Conservation (phyloP, 768 basidiomycete species). For the Lactarius hatsudake region DNA sequence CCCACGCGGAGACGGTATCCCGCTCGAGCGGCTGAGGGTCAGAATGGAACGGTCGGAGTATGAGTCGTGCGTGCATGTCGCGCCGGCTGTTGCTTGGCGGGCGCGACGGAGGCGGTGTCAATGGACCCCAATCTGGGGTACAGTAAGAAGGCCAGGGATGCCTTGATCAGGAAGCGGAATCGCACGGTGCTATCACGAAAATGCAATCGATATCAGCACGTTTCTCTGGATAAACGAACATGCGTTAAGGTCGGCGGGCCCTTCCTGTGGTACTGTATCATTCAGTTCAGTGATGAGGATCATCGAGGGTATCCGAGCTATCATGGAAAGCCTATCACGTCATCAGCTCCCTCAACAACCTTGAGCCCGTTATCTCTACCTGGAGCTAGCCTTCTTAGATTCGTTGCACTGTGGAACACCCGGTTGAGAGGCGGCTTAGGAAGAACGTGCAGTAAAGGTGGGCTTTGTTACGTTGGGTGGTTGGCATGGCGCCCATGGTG, state of each 20-base stretch:
- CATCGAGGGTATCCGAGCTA: neutral
- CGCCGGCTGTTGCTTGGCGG: constrained; percentile 31
- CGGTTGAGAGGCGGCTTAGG: neutral
- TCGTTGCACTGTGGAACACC: neutral
- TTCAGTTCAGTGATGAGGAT: neutral
- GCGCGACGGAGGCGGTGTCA: neutral
- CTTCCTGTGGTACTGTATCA: neutral
- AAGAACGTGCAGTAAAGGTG: too few relatives aligned
- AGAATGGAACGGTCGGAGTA: constrained; percentile 70
- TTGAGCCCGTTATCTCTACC: too few relatives aligned
- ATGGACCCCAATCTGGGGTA: too few relatives aligned
- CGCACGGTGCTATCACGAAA: neutral
- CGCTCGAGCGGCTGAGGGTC: constrained; percentile 58
- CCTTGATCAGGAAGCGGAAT: too few relatives aligned
- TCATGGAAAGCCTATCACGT: constrained; percentile 6
- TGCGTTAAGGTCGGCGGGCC: neutral
- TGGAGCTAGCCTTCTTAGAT: neutral
- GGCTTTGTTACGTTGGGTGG: neutral
- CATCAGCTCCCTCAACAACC: constrained; percentile 27
- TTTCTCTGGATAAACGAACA: neutral
- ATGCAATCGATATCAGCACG: neutral
- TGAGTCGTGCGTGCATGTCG: constrained; percentile 64
- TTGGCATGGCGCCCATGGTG: neutral
- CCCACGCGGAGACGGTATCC: constrained; percentile 69
- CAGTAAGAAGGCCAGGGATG: neutral